phyloP scores from a whole-genome alignment of 2,329 filamentous ascomycete genomes.

The Neonectria punicea region DNA sequence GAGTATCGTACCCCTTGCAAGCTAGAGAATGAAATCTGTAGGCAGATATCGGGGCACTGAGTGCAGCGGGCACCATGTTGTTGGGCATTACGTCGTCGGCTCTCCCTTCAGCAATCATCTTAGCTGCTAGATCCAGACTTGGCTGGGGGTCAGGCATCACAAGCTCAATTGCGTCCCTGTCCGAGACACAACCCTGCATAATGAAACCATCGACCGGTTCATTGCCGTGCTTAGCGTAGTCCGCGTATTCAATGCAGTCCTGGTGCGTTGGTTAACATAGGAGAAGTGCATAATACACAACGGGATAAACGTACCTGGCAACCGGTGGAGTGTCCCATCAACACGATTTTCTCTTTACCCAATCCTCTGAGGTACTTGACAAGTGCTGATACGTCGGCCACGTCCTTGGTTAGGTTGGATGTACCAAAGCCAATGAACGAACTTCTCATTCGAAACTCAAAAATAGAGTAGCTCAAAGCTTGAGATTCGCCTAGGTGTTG shows the following conservation, averaged over 20 bases:
- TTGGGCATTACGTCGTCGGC: constrained; percentile 65
- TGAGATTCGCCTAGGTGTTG: constrained; percentile 51
- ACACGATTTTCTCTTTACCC: constrained; percentile 61
- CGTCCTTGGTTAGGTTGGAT: constrained; percentile 61
- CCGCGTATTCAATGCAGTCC: constrained; percentile 67
- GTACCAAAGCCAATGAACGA: constrained; percentile 65
- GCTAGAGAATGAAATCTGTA: constrained; percentile 63
- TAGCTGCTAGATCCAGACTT: constrained; percentile 60
- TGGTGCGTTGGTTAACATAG: constrained; percentile 37
- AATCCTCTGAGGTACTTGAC: constrained; percentile 64
- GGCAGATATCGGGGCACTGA: constrained; percentile 61
- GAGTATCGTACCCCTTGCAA: constrained; percentile 58
- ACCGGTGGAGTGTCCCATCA: constrained; percentile 69
- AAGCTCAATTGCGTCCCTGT: constrained; percentile 71
- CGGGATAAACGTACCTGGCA: constrained; percentile 58
- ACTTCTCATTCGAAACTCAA: constrained; percentile 66
- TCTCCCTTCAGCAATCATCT: constrained; percentile 65
- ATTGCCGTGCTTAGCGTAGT: constrained; percentile 53
- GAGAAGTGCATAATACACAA: not conserved
- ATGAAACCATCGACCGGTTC: constrained; percentile 78
- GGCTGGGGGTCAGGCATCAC: constrained; percentile 58
- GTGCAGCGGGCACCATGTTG: constrained; percentile 53
- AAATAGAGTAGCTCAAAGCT: constrained; percentile 61
- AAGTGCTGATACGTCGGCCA: constrained; percentile 62
- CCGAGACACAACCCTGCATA: constrained; percentile 82